Evolutionary conservation across 2,329 filamentous ascomycete species (phyloP).

Genomic region (Apiospora malaysiana): DNA sequence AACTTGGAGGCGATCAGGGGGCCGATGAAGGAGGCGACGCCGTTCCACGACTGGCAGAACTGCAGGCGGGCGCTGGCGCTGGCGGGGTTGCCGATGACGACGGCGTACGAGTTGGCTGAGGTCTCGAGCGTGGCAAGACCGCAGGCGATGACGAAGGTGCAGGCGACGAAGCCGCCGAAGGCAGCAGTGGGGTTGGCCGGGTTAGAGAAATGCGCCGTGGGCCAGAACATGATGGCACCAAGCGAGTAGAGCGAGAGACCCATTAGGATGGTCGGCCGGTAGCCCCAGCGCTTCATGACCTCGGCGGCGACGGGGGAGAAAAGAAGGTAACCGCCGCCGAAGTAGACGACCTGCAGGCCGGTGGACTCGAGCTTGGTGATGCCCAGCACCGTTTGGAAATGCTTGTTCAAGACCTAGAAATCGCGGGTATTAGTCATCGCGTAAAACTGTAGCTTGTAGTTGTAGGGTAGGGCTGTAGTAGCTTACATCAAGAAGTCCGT

Average conservation of each 20-base stretch:
- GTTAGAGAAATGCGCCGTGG: slow-evolving; percentile 29
- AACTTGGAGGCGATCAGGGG: slow-evolving; percentile 60
- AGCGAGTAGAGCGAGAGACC: slow-evolving; percentile 57
- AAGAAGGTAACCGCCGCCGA: slow-evolving; percentile 46
- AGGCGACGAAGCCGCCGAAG: slow-evolving; percentile 74
- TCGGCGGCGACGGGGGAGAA: slow-evolving; percentile 49
- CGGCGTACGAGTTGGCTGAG: slow-evolving; percentile 53
- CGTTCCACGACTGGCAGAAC: slow-evolving; percentile 59
- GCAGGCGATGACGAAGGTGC: slow-evolving; percentile 56
- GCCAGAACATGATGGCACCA: slow-evolving; percentile 41
- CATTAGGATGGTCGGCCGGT: slow-evolving; percentile 52
- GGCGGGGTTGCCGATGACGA: slow-evolving; percentile 57
- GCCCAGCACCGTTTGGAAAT: slow-evolving; percentile 53
- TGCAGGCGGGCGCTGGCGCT: slow-evolving; percentile 61
- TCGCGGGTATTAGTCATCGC: not conserved
- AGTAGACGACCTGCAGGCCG: slow-evolving; percentile 51
- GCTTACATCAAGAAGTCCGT: slow-evolving; percentile 47
- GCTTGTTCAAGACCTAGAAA: slow-evolving; percentile 47
- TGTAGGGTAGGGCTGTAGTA: too few species aligned
- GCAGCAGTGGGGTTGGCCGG: slow-evolving; percentile 60
- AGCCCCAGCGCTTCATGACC: slow-evolving; percentile 49
- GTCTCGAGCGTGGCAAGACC: slow-evolving; percentile 53
- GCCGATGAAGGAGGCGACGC: slow-evolving; percentile 58
- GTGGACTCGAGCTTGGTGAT: slow-evolving; percentile 49
- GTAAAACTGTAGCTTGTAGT: too few species aligned